Evolutionary conservation across 2,329 filamentous ascomycete species (phyloP).

Genomic region (Cryphonectria radicalis): DNA sequence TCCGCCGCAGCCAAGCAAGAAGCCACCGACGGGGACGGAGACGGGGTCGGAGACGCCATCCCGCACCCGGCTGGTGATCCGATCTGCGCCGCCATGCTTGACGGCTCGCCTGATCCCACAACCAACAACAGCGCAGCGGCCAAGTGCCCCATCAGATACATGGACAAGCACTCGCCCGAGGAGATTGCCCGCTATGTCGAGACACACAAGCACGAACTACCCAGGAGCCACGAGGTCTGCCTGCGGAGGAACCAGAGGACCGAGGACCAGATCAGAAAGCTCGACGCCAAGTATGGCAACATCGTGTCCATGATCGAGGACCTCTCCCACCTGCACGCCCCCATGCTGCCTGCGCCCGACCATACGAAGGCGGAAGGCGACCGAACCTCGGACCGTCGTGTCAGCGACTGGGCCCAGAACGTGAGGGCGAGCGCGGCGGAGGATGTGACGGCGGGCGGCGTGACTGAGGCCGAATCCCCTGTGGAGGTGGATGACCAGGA

Average conservation of each 20-base stretch:
- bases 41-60: slow-evolving; percentile 37
- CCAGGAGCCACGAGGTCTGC: slow-evolving; percentile 91
- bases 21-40: slow-evolving; percentile 30
- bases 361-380: slow-evolving; percentile 47
- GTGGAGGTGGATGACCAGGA: slow-evolving; percentile 50
- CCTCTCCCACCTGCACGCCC: slow-evolving; percentile 83
- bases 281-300: slow-evolving; percentile 93
- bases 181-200: slow-evolving; percentile 94
- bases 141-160: slow-evolving; percentile 89
- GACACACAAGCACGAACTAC: slow-evolving; percentile 92
- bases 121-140: slow-evolving; percentile 55
- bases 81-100: slow-evolving; percentile 67
- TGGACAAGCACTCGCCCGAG: slow-evolving; percentile 90
- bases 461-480: slow-evolving; percentile 44
- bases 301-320: slow-evolving; percentile 94
- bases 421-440: slow-evolving; percentile 62
- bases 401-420: slow-evolving; percentile 84
- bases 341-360: slow-evolving; percentile 73
- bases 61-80: slow-evolving; percentile 60
- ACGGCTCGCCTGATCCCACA: slow-evolving; percentile 57
- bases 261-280: slow-evolving; percentile 79
- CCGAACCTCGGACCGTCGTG: slow-evolving; percentile 67
- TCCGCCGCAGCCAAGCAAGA: slow-evolving; percentile 50
- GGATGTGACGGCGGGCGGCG: slow-evolving; percentile 35
- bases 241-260: slow-evolving; percentile 88